Percentiles rank a stretch among this genome's conserved stretches.
Evolutionary conservation across 768 basidiomycete species (phyloP).

Genomic region (Trametes meyenii): DNA sequence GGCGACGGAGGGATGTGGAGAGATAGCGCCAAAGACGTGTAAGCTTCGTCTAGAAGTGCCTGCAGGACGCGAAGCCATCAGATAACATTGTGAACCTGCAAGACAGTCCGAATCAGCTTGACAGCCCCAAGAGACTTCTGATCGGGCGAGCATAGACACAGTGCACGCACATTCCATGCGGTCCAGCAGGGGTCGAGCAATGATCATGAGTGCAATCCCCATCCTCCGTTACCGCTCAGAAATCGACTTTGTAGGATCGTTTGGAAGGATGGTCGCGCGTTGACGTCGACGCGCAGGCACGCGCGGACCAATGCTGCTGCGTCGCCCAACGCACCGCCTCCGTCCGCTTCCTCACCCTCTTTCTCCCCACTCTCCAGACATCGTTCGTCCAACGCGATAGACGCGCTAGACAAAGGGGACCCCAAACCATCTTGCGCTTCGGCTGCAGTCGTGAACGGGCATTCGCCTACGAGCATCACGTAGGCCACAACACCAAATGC

Average conservation of each 20-base stretch:
- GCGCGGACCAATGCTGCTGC: conserved; percentile 82
- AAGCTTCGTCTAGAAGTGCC: conserved; percentile 13
- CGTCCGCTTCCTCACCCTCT: conserved; percentile 79
- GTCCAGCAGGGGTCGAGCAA: not conserved
- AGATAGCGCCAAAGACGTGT: conserved; percentile 23
- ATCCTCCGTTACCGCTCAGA: conserved; percentile 76
- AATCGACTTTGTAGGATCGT: conserved; percentile 79
- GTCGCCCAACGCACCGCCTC: conserved; percentile 82
- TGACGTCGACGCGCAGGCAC: conserved; percentile 81
- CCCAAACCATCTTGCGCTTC: conserved; percentile 87
- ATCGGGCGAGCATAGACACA: conserved; percentile 8
- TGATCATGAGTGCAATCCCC: conserved; percentile 48
- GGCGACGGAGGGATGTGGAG: conserved; percentile 19
- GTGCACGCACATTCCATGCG: conserved; percentile 28
- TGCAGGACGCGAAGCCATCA: conserved; percentile 27
- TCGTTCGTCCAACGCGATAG: conserved; percentile 77
- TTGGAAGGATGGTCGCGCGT: conserved; percentile 84
- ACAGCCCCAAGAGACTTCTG: conserved; percentile 20
- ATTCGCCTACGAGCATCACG: conserved; percentile 90
- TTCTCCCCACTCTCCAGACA: conserved; percentile 73
- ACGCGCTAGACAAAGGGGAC: conserved; percentile 75
- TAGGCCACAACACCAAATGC: conserved; percentile 97
- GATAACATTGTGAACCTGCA: conserved; percentile 27
- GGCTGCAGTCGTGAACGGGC: conserved; percentile 87
- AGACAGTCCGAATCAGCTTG: conserved; percentile 16